phyloP scores from a whole-genome alignment of 352 stramenopile species.

The Pythium guiyangense region DNA sequence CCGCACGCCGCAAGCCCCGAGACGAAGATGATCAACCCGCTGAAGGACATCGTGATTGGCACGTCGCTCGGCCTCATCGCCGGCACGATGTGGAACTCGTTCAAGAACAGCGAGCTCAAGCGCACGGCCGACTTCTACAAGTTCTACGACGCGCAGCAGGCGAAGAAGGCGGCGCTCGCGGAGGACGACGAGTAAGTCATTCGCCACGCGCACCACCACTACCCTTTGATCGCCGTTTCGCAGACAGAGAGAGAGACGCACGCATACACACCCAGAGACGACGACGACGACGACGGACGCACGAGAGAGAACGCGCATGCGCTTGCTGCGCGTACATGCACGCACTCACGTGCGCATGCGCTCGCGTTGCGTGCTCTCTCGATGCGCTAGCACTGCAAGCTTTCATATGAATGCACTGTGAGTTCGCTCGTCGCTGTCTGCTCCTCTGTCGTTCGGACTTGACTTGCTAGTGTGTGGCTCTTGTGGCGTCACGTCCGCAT shows the following conservation, averaged over 20 bases:
- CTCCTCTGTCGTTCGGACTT: too few relatives aligned
- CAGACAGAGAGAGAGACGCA: too few relatives aligned
- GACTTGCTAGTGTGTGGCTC: too few relatives aligned
- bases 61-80: constrained; percentile 49
- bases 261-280: too few relatives aligned
- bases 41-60: constrained; percentile 83
- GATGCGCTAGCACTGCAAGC: too few relatives aligned
- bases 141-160: constrained; percentile 70
- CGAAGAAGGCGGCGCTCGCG: constrained; percentile 45
- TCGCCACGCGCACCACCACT: not conserved
- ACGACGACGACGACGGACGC: too few relatives aligned
- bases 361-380: not conserved
- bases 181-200: constrained; percentile 26
- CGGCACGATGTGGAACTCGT: constrained; percentile 61
- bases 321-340: not conserved
- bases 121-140: constrained; percentile 80
- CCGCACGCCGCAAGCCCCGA: not conserved
- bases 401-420: not conserved
- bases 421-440: too few relatives aligned
- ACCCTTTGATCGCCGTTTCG: not conserved
- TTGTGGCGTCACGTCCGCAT: too few relatives aligned
- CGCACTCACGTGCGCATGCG: not conserved
- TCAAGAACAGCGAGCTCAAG: constrained; percentile 63
- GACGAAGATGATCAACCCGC: constrained; percentile 62
- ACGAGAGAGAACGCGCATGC: too few relatives aligned